These are phyloP conservation scores for Stephanodiscus triporus DNA, from an alignment of 108 stramenopile species.

Conservation along the genomic window DNA sequence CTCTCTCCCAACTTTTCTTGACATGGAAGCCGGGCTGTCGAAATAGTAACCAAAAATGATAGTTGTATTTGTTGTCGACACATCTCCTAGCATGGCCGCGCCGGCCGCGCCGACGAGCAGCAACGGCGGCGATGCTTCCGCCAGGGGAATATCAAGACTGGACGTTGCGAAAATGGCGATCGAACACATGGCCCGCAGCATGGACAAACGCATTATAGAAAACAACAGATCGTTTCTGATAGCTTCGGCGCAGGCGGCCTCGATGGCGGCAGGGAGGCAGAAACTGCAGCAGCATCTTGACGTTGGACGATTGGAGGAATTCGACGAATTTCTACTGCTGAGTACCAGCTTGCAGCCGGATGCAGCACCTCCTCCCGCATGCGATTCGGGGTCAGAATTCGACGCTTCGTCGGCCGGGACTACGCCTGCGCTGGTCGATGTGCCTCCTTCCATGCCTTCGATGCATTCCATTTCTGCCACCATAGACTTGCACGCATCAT, in stretches of 20 bases:
- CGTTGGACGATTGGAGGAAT: conserved; percentile 58
- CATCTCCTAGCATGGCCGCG: conserved; percentile 73
- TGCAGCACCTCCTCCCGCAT: conserved; percentile 30
- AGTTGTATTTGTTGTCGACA: conserved; percentile 82
- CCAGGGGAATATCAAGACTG: conserved; percentile 60
- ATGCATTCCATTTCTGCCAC: conserved; percentile 18
- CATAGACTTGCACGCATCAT: conserved; percentile 41
- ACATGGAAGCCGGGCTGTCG: neutral
- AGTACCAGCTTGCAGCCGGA: conserved; percentile 66
- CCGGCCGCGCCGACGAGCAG: conserved; percentile 48
- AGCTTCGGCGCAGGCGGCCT: conserved; percentile 42
- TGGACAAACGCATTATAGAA: conserved; percentile 64
- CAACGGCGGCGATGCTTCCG: conserved; percentile 14
- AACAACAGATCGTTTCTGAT: conserved; percentile 56
- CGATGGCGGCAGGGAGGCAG: conserved; percentile 15
- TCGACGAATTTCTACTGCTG: conserved; percentile 69
- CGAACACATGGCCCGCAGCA: conserved; percentile 60
- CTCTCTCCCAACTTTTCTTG: too few species aligned
- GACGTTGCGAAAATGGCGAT: conserved; percentile 83
- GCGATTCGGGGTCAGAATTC: neutral
- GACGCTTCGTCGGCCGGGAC: neutral
- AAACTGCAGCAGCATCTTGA: conserved; percentile 46
- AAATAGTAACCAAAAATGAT: conserved; percentile 56
- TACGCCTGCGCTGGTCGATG: neutral
- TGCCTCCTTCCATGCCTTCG: neutral